Conservation (phyloP, 1,139 yeast species). For the Lodderomyces parapsilosis region DNA sequence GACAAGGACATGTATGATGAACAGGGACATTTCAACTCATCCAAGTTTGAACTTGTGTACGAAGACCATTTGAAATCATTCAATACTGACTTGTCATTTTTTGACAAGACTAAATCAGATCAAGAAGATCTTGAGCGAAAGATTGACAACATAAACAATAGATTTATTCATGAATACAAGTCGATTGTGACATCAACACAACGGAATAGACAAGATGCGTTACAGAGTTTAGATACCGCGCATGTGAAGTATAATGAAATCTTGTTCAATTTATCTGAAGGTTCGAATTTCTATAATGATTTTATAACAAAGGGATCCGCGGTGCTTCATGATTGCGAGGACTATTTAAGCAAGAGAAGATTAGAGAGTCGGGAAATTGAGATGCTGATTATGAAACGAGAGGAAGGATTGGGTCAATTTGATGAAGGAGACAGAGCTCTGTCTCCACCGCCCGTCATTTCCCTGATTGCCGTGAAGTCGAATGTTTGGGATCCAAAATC, state of each 20-base stretch:
- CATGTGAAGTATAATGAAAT: slow-evolving; percentile 57
- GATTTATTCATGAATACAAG: slow-evolving; percentile 28
- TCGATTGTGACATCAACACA: slow-evolving; percentile 23
- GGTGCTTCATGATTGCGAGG: slow-evolving; percentile 52
- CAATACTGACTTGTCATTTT: slow-evolving; percentile 36
- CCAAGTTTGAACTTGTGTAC: slow-evolving; percentile 32
- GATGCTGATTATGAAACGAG: neutral
- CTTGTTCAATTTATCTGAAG: slow-evolving; percentile 62
- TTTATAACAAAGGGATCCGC: slow-evolving; percentile 50
- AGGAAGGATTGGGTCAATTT: slow-evolving; percentile 1
- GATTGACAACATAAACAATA: slow-evolving; percentile 39
- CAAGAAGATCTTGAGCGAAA: slow-evolving; percentile 46
- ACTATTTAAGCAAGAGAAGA: slow-evolving; percentile 52
- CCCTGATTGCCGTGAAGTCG: slow-evolving; percentile 14
- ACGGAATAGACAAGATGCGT: slow-evolving; percentile 44
- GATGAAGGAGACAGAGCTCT: neutral
- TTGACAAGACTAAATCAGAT: slow-evolving; percentile 34
- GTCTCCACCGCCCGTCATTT: slow-evolving; percentile 8
- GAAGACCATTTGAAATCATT: slow-evolving; percentile 40
- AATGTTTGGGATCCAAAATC: slow-evolving; percentile 33
- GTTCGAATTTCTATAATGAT: slow-evolving; percentile 66
- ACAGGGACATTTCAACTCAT: slow-evolving; percentile 23
- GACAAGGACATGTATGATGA: slow-evolving; percentile 18
- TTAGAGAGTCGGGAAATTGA: slow-evolving; percentile 40
- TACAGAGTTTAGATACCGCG: slow-evolving; percentile 56